Base-by-base conservation (phyloP, 2,329 filamentous ascomycete species). In the Knoxdaviesia proteae region DNA sequence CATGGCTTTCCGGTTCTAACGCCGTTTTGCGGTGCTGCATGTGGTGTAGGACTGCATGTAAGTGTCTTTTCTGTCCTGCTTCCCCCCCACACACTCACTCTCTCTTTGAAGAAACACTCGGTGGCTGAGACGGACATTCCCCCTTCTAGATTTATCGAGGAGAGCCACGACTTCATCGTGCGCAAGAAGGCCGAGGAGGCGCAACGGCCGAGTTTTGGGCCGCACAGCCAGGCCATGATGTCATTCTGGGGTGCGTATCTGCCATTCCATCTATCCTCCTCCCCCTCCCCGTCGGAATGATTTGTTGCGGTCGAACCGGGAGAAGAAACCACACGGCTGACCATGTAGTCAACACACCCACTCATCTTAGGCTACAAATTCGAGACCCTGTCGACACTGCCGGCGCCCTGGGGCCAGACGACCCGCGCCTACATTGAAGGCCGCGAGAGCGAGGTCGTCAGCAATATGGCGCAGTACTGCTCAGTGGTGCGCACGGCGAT, bases 391-490 rank as follows among this genome's bases (percentile, higher is more conserved):
- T 76, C 78, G 6, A 77, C 90, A 2, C 62, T 96, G 4, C 77
- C 83, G 3, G 62, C 68, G 3, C 71, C 79, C 1, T 94, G 87
- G 77, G 76, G 70, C 43, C 71, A 80, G 44, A 79, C 74, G 0
- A 63, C 76, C 1, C 73, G 83, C 44, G 77, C 82, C 1, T 74
- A 77, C 45, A 94, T 98, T 48, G 87, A 94, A 55, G 63, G 61
- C 44, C 75, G 90, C 32, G 74, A 81, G 38, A 58, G 74, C 3
- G 66, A 80, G 43, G 53, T 77, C 6, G 87, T 94, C 41, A 87
- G 79, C 57, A 98, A 96, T 57, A 76, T 86, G 53, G 80, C 83
- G 1, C 90, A 98, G 55, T 96, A 96, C 63, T 98, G 90, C 62
- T 94, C 87, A 3, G 74, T 98, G 20, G 87, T 94, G 1, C 76